Conservation (phyloP, 805 yeast genomes). For the Zygosaccharomyces pseudorouxii region DNA sequence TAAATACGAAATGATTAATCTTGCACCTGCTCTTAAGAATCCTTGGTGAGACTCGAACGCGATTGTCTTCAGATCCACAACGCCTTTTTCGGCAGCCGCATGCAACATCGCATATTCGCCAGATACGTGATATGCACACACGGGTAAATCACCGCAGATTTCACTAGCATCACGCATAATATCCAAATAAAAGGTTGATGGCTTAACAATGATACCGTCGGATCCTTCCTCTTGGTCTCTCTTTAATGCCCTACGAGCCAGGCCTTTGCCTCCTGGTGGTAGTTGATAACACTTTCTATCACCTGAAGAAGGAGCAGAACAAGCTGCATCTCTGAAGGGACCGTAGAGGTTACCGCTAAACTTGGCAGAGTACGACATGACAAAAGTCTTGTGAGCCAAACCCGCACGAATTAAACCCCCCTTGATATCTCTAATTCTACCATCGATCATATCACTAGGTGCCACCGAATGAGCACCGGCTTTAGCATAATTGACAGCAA, state of each 20-base stretch:
- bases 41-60: conserved; percentile 90
- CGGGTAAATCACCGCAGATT: conserved; percentile 77
- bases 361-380: conserved; percentile 93
- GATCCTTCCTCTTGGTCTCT: conserved; percentile 92
- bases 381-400: conserved; percentile 80
- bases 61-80: conserved; percentile 71
- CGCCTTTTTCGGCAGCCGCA: conserved; percentile 96
- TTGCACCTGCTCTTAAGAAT: conserved; percentile 92
- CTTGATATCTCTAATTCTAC: conserved; percentile 85
- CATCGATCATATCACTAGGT: conserved; percentile 97
- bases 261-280: conserved; percentile 88
- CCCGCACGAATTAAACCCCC: conserved; percentile 67
- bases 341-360: conserved; percentile 90
- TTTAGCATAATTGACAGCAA: conserved; percentile 88
- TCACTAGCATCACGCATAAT: conserved; percentile 82
- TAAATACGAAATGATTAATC: conserved; percentile 83
- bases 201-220: conserved; percentile 92
- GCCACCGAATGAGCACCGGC: conserved; percentile 97
- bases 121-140: conserved; percentile 93
- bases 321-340: conserved; percentile 97
- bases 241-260: conserved; percentile 84
- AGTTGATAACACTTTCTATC: conserved; percentile 91
- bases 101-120: conserved; percentile 98
- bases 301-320: conserved; percentile 82
- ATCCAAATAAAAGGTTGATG: conserved; percentile 92